Percentiles rank a stretch among this genome's conserved stretches.
Conservation (phyloP, 2,329 filamentous ascomycete genomes). For the Pestalotiopsis sp. region DNA sequence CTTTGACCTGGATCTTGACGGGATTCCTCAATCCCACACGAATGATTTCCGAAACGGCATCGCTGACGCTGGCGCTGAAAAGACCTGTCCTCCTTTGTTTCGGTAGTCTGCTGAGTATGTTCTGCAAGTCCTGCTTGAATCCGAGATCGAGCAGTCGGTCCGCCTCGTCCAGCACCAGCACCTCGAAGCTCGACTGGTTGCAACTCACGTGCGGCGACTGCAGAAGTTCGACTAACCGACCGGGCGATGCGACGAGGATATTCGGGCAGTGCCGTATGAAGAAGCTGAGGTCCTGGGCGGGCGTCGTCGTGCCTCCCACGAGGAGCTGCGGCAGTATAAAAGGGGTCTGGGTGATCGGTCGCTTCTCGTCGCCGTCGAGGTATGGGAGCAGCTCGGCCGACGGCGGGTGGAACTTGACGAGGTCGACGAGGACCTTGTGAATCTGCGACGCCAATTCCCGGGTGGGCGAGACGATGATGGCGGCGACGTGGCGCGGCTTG, state of each 20-base stretch:
- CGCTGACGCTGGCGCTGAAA: conserved; percentile 94
- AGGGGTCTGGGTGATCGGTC: conserved; percentile 45
- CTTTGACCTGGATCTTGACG: conserved; percentile 91
- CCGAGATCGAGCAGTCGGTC: conserved; percentile 91
- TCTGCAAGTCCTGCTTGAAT: conserved; percentile 88
- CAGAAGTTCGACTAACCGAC: conserved; percentile 84
- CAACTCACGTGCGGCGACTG: conserved; percentile 86
- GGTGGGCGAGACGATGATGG: conserved; percentile 90
- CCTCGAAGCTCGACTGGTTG: conserved; percentile 86
- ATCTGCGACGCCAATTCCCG: conserved; percentile 93
- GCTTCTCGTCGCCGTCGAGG: conserved; percentile 60
- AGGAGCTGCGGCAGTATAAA: conserved; percentile 85
- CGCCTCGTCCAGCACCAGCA: conserved; percentile 91
- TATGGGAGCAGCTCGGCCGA: conserved; percentile 68
- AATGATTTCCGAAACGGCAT: conserved; percentile 91
- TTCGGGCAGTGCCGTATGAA: conserved; percentile 88
- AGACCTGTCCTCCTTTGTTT: conserved; percentile 93
- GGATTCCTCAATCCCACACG: conserved; percentile 91
- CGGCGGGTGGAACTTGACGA: conserved; percentile 81
- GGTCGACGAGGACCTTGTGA: conserved; percentile 73
- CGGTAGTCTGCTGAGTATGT: conserved; percentile 79
- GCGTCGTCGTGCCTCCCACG: conserved; percentile 76
- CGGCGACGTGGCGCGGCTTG: conserved; percentile 87
- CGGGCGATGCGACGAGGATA: conserved; percentile 86
- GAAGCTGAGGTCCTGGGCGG: conserved; percentile 81